Evolutionary conservation across 768 basidiomycete genomes (phyloP).

Genomic region (Phaeotremella skinneri): DNA sequence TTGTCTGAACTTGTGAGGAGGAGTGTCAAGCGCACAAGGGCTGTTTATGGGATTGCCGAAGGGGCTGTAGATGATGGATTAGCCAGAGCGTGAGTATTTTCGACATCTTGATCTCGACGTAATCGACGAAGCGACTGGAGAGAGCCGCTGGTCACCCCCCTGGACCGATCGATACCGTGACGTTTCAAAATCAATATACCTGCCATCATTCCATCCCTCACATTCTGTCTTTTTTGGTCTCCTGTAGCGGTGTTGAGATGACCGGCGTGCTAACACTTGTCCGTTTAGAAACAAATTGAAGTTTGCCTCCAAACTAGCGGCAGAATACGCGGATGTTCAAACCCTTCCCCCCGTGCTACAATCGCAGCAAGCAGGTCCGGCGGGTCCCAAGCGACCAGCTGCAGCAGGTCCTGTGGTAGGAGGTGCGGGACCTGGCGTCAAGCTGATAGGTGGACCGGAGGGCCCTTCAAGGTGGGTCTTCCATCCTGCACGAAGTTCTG

Average conservation of each 20-base stretch:
- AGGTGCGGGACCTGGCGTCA: constrained; percentile 47
- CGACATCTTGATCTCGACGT: no score
- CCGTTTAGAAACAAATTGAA: constrained; percentile 45
- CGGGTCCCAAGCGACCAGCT: constrained; percentile 66
- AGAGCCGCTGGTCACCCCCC: no score
- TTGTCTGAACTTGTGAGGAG: constrained; percentile 45
- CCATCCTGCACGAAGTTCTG: background rate
- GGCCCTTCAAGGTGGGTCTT: constrained; percentile 44
- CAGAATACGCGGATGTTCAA: constrained; percentile 85
- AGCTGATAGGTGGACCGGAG: constrained; percentile 51
- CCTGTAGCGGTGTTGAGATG: no score
- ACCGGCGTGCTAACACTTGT: constrained; percentile 7
- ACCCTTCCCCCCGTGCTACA: constrained; percentile 76
- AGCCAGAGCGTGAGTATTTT: constrained; percentile 40
- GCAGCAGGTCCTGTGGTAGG: constrained; percentile 17
- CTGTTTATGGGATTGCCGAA: constrained; percentile 41
- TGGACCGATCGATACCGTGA: no score
- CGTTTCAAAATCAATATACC: no score
- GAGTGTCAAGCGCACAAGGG: constrained; percentile 48
- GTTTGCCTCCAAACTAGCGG: constrained; percentile 77
- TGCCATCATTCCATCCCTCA: no score
- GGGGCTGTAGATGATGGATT: constrained; percentile 42
- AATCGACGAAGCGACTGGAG: no score
- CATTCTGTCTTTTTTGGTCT: no score
- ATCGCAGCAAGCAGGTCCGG: constrained; percentile 75